Evolutionary conservation across 768 basidiomycete genomes (phyloP).

Genomic region (Russula vinacea): DNA sequence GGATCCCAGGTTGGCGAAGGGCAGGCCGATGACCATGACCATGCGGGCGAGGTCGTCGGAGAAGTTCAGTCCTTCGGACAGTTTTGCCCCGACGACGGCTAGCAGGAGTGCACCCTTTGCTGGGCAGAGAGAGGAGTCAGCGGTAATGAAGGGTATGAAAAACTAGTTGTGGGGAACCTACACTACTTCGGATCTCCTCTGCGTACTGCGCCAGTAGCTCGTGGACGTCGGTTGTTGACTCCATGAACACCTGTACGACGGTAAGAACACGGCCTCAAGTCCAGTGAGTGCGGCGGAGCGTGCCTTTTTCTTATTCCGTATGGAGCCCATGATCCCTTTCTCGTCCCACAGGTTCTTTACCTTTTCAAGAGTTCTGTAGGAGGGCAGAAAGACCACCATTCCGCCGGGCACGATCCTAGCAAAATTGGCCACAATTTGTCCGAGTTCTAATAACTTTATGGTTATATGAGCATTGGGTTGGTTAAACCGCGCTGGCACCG

Average conservation of each 20-base stretch:
- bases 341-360: conserved; percentile 65
- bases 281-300: conserved; percentile 16
- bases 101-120: conserved; percentile 73
- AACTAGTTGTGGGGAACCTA: not conserved
- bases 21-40: conserved; percentile 84
- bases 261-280: not conserved
- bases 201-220: conserved; percentile 20
- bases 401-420: conserved; percentile 77
- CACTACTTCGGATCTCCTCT: conserved; percentile 21
- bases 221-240: conserved; percentile 24
- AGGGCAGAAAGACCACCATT: conserved; percentile 92
- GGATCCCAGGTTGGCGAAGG: conserved; percentile 90
- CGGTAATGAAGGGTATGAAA: not conserved
- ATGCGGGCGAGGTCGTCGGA: conserved; percentile 60
- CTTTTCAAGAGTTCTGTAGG: conserved; percentile 74
- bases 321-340: conserved; percentile 57
- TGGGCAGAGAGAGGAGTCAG: not conserved
- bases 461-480: conserved; percentile 11
- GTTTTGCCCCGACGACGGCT: conserved; percentile 93
- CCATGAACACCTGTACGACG: conserved; percentile 19
- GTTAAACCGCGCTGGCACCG: conserved; percentile 2
- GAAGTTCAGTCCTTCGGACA: conserved; percentile 86
- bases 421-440: conserved; percentile 79
- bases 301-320: conserved; percentile 74
- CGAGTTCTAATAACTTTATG: conserved; percentile 71